Conservation (phyloP, 768 basidiomycete species). For the Lactarius quietus region DNA sequence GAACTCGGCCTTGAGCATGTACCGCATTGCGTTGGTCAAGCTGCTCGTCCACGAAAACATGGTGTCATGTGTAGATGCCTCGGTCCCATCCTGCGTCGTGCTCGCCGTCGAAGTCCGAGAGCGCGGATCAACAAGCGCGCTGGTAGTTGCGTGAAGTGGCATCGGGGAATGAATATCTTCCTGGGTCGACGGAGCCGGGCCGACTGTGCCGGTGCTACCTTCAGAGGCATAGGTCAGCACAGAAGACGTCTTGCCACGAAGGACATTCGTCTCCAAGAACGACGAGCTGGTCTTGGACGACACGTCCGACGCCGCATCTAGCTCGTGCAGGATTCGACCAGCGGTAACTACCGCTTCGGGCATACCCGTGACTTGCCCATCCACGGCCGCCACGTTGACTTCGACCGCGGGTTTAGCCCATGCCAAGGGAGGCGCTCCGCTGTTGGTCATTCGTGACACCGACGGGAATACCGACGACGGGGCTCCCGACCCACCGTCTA, state of each 20-base stretch:
- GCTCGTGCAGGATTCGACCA: conserved; percentile 46
- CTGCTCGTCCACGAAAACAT: conserved; percentile 50
- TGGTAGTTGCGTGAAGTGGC: not conserved
- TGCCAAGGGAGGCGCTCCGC: conserved; percentile 36
- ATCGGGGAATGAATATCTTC: not conserved
- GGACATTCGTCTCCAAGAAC: conserved; percentile 38
- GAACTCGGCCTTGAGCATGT: conserved; percentile 44
- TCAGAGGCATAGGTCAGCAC: conserved; percentile 37
- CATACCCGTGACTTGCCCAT: conserved; percentile 43
- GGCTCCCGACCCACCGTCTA: conserved; percentile 31
- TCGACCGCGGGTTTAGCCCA: conserved; percentile 59
- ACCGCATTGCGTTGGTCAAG: conserved; percentile 56
- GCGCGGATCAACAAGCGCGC: not conserved
- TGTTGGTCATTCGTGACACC: conserved; percentile 24
- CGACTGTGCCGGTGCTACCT: conserved; percentile 41
- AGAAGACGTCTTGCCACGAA: conserved; percentile 40
- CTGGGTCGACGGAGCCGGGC: conserved; percentile 13
- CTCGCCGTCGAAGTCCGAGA: conserved; percentile 18
- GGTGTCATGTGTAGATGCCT: not conserved
- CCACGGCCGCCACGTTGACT: conserved; percentile 48
- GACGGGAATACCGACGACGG: conserved; percentile 28
- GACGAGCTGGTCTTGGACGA: conserved; percentile 31
- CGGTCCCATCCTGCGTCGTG: conserved; percentile 15
- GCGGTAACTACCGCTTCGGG: conserved; percentile 38
- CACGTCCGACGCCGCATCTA: conserved; percentile 34